Conservation (phyloP, 1,139 yeast species). For the Saccharomycopsis hybrid region DNA sequence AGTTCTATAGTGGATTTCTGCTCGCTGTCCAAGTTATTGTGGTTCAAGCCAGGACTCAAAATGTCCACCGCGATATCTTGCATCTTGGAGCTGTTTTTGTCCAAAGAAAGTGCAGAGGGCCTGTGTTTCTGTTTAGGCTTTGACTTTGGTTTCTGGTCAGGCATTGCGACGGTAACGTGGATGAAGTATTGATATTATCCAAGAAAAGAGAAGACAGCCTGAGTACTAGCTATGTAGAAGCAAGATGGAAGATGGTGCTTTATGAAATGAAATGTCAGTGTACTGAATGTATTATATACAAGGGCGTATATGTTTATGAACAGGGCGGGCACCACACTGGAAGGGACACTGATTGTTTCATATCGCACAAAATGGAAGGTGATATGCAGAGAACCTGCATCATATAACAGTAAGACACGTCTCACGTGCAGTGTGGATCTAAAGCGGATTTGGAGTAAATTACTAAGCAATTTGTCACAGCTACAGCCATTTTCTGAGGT, state of each 20-base stretch:
- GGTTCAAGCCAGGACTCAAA: slow-evolving; percentile 37
- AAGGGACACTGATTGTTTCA: not conserved
- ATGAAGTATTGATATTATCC: not conserved
- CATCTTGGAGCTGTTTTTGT: slow-evolving; percentile 21
- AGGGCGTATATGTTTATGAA: too few species aligned
- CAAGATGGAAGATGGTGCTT: not conserved
- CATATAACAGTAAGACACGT: too few species aligned
- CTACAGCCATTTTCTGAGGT: too few species aligned
- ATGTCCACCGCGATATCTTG: slow-evolving; percentile 26
- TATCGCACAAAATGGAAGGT: not conserved
- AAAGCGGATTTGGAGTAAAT: too few species aligned
- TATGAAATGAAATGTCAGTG: not conserved
- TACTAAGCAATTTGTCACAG: too few species aligned
- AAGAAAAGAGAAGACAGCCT: not conserved
- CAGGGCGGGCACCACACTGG: not conserved
- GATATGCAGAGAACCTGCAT: not conserved
- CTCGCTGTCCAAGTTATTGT: slow-evolving; percentile 38
- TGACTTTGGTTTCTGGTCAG: not conserved
- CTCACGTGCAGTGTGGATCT: too few species aligned
- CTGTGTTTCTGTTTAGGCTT: slow-evolving; percentile 18
- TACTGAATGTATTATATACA: not conserved
- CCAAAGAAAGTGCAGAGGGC: slow-evolving; percentile 19
- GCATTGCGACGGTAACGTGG: not conserved
- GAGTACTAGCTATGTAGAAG: not conserved
- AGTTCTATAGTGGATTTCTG: slow-evolving; percentile 42